Evolutionary conservation across 768 basidiomycete species (phyloP).

Genomic region (Nevesoporus exiguus): DNA sequence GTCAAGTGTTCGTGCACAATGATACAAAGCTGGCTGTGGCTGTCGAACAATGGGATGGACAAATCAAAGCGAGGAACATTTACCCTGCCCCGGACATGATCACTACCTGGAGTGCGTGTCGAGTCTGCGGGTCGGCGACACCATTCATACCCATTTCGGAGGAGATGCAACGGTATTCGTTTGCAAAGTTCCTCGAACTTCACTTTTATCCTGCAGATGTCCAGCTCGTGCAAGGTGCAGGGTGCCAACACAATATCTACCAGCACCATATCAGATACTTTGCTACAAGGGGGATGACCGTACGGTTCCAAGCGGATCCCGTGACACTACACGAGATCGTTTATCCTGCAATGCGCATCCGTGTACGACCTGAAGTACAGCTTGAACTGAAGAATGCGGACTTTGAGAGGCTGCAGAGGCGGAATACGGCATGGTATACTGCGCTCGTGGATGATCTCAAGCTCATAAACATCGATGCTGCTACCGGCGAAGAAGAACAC

Average conservation of each 20-base stretch:
- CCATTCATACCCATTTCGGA: constrained; percentile 87
- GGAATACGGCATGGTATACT: constrained; percentile 73
- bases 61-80: constrained; percentile 56
- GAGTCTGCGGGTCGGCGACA: constrained; percentile 71
- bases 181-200: constrained; percentile 93
- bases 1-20: constrained; percentile 89
- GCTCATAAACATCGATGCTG: constrained; percentile 71
- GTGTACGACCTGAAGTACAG: constrained; percentile 82
- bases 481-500: constrained; percentile 72
- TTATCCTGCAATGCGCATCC: constrained; percentile 84
- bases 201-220: constrained; percentile 93
- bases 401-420: constrained; percentile 68
- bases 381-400: constrained; percentile 91
- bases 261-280: constrained; percentile 92
- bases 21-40: constrained; percentile 78
- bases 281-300: constrained; percentile 75
- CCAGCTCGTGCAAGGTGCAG: constrained; percentile 79
- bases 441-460: constrained; percentile 73
- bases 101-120: constrained; percentile 90
- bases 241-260: constrained; percentile 93
- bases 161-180: constrained; percentile 91
- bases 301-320: constrained; percentile 84
- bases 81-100: constrained; percentile 70
- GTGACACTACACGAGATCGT: constrained; percentile 82
- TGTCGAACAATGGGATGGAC: constrained; percentile 85